Conservation (phyloP, 2,329 filamentous ascomycete species). For the Karstenula rhodostoma region DNA sequence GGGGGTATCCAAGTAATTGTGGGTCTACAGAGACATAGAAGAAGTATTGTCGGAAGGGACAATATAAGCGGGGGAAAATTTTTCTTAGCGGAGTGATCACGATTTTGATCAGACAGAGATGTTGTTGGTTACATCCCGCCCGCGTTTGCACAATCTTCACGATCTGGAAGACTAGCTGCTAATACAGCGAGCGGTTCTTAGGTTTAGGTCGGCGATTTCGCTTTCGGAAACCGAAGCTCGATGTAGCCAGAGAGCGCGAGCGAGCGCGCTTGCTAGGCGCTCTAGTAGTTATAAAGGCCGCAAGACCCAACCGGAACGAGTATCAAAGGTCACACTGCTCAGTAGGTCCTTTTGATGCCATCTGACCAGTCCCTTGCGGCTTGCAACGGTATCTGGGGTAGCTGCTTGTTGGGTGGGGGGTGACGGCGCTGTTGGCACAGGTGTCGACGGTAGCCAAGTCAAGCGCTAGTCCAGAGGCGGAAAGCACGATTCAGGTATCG, state of each 20-base stretch:
- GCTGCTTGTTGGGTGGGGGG: neutral
- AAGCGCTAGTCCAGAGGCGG: neutral
- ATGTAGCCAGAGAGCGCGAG: conserved; percentile 1
- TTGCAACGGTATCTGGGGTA: conserved; percentile 1
- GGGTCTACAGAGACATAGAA: conserved; percentile 8
- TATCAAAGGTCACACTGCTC: neutral
- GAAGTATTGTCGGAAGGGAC: neutral
- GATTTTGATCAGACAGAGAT: conserved; percentile 8
- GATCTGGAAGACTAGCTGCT: neutral
- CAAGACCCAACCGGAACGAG: neutral
- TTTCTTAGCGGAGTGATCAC: conserved; percentile 10
- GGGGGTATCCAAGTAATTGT: conserved; percentile 5
- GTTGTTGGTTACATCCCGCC: neutral
- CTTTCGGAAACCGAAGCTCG: conserved; percentile 9
- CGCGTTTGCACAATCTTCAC: neutral
- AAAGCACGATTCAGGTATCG: neutral
- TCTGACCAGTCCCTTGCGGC: neutral
- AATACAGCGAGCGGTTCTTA: neutral
- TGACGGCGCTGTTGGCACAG: neutral
- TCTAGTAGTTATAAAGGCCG: neutral
- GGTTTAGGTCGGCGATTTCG: neutral
- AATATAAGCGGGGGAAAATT: conserved; percentile 7
- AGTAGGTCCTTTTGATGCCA: neutral
- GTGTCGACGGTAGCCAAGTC: neutral
- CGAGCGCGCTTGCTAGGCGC: conserved; percentile 3